Conservation (phyloP, 768 basidiomycete genomes). For the Xerocomellus amylosporus region DNA sequence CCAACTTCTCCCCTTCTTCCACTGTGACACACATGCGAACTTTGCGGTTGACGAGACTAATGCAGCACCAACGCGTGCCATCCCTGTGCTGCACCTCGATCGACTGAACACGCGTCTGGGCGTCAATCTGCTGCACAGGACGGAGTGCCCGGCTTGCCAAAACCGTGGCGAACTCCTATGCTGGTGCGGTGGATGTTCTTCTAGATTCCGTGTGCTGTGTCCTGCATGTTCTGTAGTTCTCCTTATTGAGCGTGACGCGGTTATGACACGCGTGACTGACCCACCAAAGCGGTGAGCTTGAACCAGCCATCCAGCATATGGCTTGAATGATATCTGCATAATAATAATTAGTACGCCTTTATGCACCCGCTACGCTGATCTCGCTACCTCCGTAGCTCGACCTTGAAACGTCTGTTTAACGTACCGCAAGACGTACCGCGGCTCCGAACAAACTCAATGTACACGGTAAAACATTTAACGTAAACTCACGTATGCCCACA, state of each 20-base stretch:
- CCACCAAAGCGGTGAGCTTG: background rate
- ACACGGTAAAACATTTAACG: conserved; percentile 19
- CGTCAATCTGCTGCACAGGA: conserved; percentile 11
- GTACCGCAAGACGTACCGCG: background rate
- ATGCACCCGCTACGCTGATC: background rate
- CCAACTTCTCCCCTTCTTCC: conserved; percentile 11
- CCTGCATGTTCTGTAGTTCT: background rate
- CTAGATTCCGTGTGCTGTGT: conserved; percentile 15
- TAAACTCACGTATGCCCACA: conserved; percentile 31
- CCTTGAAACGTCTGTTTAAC: background rate
- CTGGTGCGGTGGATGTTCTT: conserved; percentile 2
- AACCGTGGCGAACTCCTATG: background rate
- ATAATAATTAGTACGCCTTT: background rate
- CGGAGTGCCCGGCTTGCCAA: background rate
- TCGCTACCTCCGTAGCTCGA: background rate
- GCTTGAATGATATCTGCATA: background rate
- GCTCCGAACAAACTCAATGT: background rate
- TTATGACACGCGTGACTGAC: conserved; percentile 1
- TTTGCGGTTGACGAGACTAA: background rate
- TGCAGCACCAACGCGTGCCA: conserved; percentile 13
- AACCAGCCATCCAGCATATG: background rate
- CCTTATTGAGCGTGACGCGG: background rate
- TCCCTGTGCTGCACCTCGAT: conserved; percentile 12
- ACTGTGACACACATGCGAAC: conserved; percentile 13
- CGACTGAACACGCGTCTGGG: conserved; percentile 4